Base-by-base conservation (phyloP, 192 early-diverging fungal genomes). In the Backusella liffmaniae region DNA sequence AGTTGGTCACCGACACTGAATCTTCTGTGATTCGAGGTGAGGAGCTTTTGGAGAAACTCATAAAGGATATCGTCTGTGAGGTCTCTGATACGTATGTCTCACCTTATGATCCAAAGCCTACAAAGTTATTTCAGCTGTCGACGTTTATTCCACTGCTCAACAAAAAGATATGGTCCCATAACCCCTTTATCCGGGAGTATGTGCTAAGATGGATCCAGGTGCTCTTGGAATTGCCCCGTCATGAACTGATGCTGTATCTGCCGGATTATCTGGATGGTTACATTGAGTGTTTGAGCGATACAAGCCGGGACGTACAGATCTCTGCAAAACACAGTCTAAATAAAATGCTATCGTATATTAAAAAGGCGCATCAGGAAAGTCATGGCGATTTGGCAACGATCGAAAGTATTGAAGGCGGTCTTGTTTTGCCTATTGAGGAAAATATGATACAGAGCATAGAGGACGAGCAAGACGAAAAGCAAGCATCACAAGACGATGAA, bases 21-120 rank as follows among this genome's bases (percentile, higher is more conserved):
- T 79, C 88, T 56, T 94, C 93, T 0, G 98, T 99, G 21, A 98
- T 96, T 82, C 94, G 92, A 74, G 98, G 96, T 10, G 94, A 96
- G 0, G 97, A 99, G 46, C 87, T 99, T 29, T 77, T 99, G 65
- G 96, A 99, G 77, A 82, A 96, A 32, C 85, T 99, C 36, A 91
- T 99, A 74, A 98, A 97, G 84, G 98, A 99, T 74, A 94, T 99
- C 80, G 96, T 99, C 0, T 91, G 93, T 1, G 98, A 98, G 74
- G 90, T 94, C 53, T 90, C 96, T 6, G 90, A 90, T 0, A 93
- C 91, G 23, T 98, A 91, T 74, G 79, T 90, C 15, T 90, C 83
- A 18, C 79, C 76, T 71, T 49, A 73, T 30, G 72, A 78, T 59
- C 76, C 77, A 76, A 78, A 85, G 34, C 76, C 80, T 8, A 77